Evolutionary conservation across 2,329 filamentous ascomycete genomes (phyloP), one percentile per base, ranked within the genome.

Genomic region (Xylaria sp.): DNA sequence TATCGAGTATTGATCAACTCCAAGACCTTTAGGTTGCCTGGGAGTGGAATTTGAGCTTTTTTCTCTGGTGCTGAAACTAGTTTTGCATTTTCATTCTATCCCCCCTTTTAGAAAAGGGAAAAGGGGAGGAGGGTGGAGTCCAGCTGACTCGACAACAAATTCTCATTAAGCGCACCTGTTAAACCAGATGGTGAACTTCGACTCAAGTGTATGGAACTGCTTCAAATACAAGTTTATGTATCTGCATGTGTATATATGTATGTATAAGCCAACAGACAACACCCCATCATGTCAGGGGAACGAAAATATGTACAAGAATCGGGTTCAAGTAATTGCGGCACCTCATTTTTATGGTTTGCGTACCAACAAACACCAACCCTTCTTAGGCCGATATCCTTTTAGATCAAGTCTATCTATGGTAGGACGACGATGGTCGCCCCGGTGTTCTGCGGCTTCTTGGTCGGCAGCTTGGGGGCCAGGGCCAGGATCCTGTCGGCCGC

Each of bases 401-500:
- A 24, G 20, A 22, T 26, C 39, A 47, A 45, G 13, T 51, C 45
- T 59, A 56, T 43, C 37, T 39, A 40, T 29, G n/a, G 38, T 38
- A 62, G 57, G 11, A 52, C 51, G 22, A 67, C 45, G 44, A 66
- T 63, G 11, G 58, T 61, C 19, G 52, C 65, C 16, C 65, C 65
- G 11, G 60, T 57, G 41, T 47, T 59, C n/a, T 56, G 43, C 3
- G 61, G 53, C n/a, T 47, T 37, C 43, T 62, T 62, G 9, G 55
- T 11, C 16, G 58, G 53, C 9, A 52, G 49, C n/a, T 44, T 52
- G 4, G 60, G 58, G 17, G 51, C 43, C 13, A 79, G 61, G 21
- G 44, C 68, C 60, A 59, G 61, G 48, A 72, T 66, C 41, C 66
- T 65, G 42, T 63, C 60, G 22, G 70, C 68, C 3, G 74, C 74